Base-by-base conservation (phyloP, 2,329 filamentous ascomycete species). In the Paramyrothecium sp. region DNA sequence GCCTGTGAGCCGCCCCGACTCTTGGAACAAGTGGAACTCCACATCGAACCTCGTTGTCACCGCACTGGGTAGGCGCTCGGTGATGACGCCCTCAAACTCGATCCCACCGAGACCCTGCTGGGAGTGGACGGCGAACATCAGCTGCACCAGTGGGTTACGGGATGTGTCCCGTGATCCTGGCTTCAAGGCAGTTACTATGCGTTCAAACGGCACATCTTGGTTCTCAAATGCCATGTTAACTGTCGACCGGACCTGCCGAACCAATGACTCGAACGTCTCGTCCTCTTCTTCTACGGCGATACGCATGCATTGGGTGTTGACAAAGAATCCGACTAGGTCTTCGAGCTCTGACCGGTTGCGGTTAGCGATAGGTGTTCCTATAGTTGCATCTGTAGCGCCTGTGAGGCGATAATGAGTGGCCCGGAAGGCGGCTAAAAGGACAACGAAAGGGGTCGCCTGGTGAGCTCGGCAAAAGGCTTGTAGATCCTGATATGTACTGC, bases 91-190 rank as follows among this genome's bases (percentile, higher is more conserved):
- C n/a, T 67, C 55, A 0, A 69, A 34, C 1, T 47, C 16, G 68
- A 59, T 0, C 56, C 17, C 0, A 63, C 65, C 2, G 67, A 53
- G 12, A 61, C 58, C 38, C 56, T 50, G 38, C 16, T 68, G 66
- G 1, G 67, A 64, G 51, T 65, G 61, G 2, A 65, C 41, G 20
- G 57, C 60, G 57, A 65, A 65, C 3, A 61, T 50, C 11, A 64
- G 19, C 46, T 65, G 63, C 2, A 56, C 59, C 2, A 65, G 34
- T 3, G 62, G 63, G 52, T 63, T 55, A 2, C 62, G 63, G 1
- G 60, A 63, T 2, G 55, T 16, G 44, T 65, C 62, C 46, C 63
- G 23, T 20, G 33, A 52, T 26, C 49, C 30, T 23, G 33, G 48
- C 16, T 17, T n/a, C 20, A 56, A 49, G 7, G 12, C 26, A n/a